Evolutionary conservation across 176 grass and related monocot species (phyloP), one percentile per base, ranked within the genome.

Genomic region (Oryza officinalis): DNA sequence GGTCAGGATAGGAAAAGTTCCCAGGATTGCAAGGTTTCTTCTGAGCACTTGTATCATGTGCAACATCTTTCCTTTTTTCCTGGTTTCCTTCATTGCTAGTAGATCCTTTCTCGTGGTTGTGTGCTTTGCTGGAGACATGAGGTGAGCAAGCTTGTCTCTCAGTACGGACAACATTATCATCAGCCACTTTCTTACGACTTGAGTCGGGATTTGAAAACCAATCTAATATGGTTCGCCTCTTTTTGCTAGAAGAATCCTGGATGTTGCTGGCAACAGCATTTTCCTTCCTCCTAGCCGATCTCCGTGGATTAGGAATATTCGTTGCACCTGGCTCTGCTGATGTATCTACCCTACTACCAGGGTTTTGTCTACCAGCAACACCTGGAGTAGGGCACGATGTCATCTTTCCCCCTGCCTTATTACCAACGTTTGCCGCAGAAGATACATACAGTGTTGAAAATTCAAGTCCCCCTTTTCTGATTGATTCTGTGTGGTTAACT

Each of bases 1-100:
- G 84, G 20, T 97, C 94, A 63, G 84, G 79, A 61, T 92, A 97
- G 14, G 31, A 60, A 81, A 94, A 90, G 47, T 85, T 57, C 27
- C 37, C 38, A 20, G 59, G 45, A 90, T 69, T 50, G 68, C 74
- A 72, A 86, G 69, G 35, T 52, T 78, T 80, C 43, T 78, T 86
- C 54, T 17, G 75, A 54, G 84, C 67, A 73, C 64, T 32, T 87
- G 64, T 52, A 81, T 83, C 74, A 67, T n/a, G 27, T 44, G 52
- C 33, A 46, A 27, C 65, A 54, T 83, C 54, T 60, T 87, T 41
- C 76, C 73, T 75, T 10, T 38, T 84, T 49, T 38, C 67, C 49
- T 75, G 63, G 59, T 63, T 73, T 23, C 77, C 68, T 76, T 35
- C 32, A 41, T 86, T 37, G 9, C 45, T 85, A 41, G 41, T 63